Evolutionary conservation across 1,284 basidiomycete species (phyloP).

Genomic region (Phellopilus nigrolimitatus): DNA sequence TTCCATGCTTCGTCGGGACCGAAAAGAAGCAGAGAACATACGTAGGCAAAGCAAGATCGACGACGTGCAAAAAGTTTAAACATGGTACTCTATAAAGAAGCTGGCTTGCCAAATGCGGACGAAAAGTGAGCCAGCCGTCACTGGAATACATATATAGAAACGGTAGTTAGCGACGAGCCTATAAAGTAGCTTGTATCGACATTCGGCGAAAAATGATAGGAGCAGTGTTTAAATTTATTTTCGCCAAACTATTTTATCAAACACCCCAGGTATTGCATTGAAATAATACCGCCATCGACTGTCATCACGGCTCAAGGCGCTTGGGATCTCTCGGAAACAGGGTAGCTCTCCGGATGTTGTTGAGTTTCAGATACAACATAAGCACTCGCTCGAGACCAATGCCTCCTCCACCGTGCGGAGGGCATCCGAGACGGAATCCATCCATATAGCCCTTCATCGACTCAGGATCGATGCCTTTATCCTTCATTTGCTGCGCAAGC

Average conservation of each 20-base stretch:
- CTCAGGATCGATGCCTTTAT: constrained; percentile 78
- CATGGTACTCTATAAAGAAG: too few species aligned
- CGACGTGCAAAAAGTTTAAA: too few species aligned
- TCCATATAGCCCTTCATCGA: constrained; percentile 91
- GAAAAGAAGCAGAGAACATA: too few species aligned
- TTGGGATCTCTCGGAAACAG: constrained; percentile 96
- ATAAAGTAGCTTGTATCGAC: too few species aligned
- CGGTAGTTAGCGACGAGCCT: too few species aligned
- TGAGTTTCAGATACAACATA: constrained; percentile 92
- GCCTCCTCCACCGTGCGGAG: constrained; percentile 83
- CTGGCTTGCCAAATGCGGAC: constrained; percentile 4
- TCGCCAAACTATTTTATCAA: neutral
- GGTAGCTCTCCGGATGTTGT: constrained; percentile 91
- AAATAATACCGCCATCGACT: neutral
- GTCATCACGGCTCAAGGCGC: constrained; percentile 60
- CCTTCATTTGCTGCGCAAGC: constrained; percentile 80
- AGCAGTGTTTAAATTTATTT: too few species aligned
- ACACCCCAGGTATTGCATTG: neutral
- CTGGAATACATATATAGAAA: too few species aligned
- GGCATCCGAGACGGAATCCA: constrained; percentile 90
- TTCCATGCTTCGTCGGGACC: too few species aligned
- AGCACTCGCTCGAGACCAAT: constrained; percentile 93
- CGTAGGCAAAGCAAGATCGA: too few species aligned
- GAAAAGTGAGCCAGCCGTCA: too few species aligned
- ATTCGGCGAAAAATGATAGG: too few species aligned